phyloP scores from a whole-genome alignment of 2,329 filamentous ascomycete genomes.

The Periconia sp. region DNA sequence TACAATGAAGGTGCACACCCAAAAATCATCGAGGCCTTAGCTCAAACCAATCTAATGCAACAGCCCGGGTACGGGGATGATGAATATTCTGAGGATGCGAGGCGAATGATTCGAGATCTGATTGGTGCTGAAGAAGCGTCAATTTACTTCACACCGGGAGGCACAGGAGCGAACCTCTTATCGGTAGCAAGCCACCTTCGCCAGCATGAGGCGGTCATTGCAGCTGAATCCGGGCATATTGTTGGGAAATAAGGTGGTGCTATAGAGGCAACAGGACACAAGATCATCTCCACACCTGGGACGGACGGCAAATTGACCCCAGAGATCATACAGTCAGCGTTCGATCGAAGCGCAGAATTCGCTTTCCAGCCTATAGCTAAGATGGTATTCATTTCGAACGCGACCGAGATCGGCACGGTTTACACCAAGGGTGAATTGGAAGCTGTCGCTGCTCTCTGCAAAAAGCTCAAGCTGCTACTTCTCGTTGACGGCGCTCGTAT shows the following conservation, averaged over 20 bases:
- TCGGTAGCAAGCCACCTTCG: slow-evolving; percentile 7
- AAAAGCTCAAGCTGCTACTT: slow-evolving; percentile 1
- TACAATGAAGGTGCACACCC: slow-evolving; percentile 10
- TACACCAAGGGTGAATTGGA: slow-evolving; percentile 2
- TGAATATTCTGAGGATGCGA: neutral
- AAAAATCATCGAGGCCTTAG: neutral
- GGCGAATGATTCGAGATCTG: neutral
- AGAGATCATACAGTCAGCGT: neutral
- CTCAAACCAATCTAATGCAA: neutral
- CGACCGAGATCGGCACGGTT: slow-evolving; percentile 8
- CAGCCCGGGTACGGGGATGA: neutral
- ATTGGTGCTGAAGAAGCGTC: neutral
- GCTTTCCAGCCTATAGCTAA: slow-evolving; percentile 2
- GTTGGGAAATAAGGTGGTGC: slow-evolving; percentile 5
- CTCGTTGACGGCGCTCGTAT: slow-evolving; percentile 7
- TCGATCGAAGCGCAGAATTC: slow-evolving; percentile 3
- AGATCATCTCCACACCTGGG: slow-evolving; percentile 1
- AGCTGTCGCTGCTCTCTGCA: neutral
- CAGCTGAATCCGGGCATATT: slow-evolving; percentile 5
- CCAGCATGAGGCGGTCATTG: slow-evolving; percentile 8
- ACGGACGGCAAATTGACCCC: slow-evolving; percentile 7
- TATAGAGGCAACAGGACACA: slow-evolving; percentile 3
- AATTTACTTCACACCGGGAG: slow-evolving; percentile 6
- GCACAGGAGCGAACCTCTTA: slow-evolving; percentile 5
- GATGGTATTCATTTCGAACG: slow-evolving; percentile 8